Conservation (phyloP, 441 rosid species). For the Eutrema salsugineum region DNA sequence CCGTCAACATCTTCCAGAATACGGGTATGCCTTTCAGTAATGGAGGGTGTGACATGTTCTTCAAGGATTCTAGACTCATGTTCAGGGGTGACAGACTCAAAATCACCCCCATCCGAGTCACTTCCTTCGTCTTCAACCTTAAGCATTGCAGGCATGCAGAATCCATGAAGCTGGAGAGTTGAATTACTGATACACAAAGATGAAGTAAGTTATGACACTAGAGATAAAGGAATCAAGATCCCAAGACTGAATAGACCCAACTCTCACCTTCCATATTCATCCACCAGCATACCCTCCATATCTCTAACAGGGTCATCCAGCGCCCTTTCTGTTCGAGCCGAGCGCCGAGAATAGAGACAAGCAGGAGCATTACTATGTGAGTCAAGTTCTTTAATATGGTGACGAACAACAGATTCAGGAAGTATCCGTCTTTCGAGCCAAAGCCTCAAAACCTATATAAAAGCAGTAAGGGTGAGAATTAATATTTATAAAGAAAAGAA, state of each 20-base stretch:
- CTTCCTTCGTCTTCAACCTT: constrained; percentile 78
- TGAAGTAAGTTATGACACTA: constrained; percentile 1
- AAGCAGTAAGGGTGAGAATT: constrained; percentile 1
- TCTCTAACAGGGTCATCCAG: constrained; percentile 92
- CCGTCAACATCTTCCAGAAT: constrained; percentile 92
- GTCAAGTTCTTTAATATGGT: constrained; percentile 78
- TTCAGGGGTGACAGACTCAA: constrained; percentile 95
- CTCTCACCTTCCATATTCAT: constrained; percentile 98
- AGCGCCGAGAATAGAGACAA: constrained; percentile 73
- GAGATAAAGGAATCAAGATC: background rate
- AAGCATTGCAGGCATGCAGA: constrained; percentile 83
- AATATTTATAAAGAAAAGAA: background rate
- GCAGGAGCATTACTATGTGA: constrained; percentile 44
- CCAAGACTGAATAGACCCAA: constrained; percentile 6
- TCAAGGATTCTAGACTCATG: constrained; percentile 48
- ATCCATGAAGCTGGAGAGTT: constrained; percentile 90
- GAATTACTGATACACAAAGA: constrained; percentile 65
- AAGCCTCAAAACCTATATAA: constrained; percentile 72
- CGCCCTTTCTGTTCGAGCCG: constrained; percentile 88
- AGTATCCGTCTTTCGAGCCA: constrained; percentile 85
- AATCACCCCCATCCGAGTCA: constrained; percentile 78
- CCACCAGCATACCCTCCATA: constrained; percentile 98
- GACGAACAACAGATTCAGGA: constrained; percentile 68
- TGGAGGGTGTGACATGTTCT: constrained; percentile 40
- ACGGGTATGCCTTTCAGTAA: constrained; percentile 51